These are phyloP conservation scores for Penicillium longicatenatum DNA, from an alignment of 495 filamentous ascomycete genomes.

Conservation along the genomic window DNA sequence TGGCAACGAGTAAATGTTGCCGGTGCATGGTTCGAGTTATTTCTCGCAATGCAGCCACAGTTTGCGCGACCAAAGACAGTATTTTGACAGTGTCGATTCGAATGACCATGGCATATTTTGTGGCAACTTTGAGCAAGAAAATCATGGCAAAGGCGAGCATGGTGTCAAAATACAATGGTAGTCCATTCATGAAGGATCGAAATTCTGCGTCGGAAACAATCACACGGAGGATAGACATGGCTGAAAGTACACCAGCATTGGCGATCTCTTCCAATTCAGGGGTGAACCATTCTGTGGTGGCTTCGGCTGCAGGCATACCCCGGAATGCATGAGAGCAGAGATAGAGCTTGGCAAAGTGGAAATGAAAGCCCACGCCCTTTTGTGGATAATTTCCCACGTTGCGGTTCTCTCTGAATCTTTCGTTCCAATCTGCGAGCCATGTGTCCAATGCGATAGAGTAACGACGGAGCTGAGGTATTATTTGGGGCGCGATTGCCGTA, in stretches of 20 bases:
- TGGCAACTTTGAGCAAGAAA: slow-evolving; percentile 38
- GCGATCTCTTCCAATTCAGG: slow-evolving; percentile 36
- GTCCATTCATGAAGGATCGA: slow-evolving; percentile 32
- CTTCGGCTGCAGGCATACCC: slow-evolving; percentile 18
- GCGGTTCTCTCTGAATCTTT: slow-evolving; percentile 25
- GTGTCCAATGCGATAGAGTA: slow-evolving; percentile 33
- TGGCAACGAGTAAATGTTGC: slow-evolving; percentile 31
- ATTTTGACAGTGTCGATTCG: slow-evolving; percentile 32
- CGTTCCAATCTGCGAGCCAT: slow-evolving; percentile 36
- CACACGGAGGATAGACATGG: slow-evolving; percentile 34
- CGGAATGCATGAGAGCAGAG: slow-evolving; percentile 40
- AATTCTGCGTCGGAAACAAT: slow-evolving; percentile 32
- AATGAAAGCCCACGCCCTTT: slow-evolving; percentile 36
- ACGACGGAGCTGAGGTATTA: slow-evolving; percentile 29
- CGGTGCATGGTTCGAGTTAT: slow-evolving; percentile 30
- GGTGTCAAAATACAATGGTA: slow-evolving; percentile 37
- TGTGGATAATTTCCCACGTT: slow-evolving; percentile 34
- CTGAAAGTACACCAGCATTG: slow-evolving; percentile 31
- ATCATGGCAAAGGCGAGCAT: slow-evolving; percentile 42
- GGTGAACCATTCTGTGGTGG: slow-evolving; percentile 11
- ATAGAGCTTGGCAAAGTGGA: slow-evolving; percentile 37
- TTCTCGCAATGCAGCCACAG: slow-evolving; percentile 26
- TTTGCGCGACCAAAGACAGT: slow-evolving; percentile 28
- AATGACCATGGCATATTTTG: slow-evolving; percentile 24
- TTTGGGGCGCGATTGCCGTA: slow-evolving; percentile 22